Evolutionary conservation across 495 filamentous ascomycete genomes (phyloP).

Genomic region (Astrothelium macrocarpum): DNA sequence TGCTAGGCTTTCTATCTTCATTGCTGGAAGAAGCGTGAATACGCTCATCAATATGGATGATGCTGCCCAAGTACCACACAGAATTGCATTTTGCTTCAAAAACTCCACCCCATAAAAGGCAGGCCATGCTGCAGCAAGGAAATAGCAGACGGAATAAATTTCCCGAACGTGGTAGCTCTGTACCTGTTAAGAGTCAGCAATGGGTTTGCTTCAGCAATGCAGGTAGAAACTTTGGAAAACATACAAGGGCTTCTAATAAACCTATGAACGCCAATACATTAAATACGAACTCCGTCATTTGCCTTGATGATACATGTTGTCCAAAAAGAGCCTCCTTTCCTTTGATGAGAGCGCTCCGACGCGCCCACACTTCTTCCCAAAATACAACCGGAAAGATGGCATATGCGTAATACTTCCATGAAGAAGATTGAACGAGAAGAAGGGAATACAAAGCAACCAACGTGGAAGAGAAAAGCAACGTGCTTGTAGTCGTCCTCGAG

Average conservation of each 20-base stretch:
- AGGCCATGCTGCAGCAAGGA: constrained; percentile 70
- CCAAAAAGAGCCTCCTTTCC: constrained; percentile 61
- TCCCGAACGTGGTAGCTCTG: constrained; percentile 86
- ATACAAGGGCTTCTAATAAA: constrained; percentile 74
- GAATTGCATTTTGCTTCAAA: constrained; percentile 47
- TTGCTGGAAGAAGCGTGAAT: constrained; percentile 81
- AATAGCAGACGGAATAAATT: constrained; percentile 73
- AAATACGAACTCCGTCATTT: constrained; percentile 46
- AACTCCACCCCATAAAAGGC: constrained; percentile 63
- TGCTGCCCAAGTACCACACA: constrained; percentile 64
- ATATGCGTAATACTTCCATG: constrained; percentile 84
- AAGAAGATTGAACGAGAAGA: constrained; percentile 67
- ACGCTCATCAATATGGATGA: constrained; percentile 75
- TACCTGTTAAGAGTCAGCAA: constrained; percentile 37
- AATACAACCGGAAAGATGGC: constrained; percentile 85
- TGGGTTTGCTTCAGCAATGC: background rate
- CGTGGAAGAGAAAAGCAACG: constrained; percentile 62
- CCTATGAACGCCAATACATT: constrained; percentile 57
- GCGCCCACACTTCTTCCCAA: constrained; percentile 92
- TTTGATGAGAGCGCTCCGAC: constrained; percentile 56
- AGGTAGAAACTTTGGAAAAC: constrained; percentile 23
- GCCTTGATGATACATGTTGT: constrained; percentile 50
- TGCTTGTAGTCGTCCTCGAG: constrained; percentile 51
- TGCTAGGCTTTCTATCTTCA: constrained; percentile 68
- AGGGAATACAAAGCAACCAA: constrained; percentile 66